Base-by-base conservation (phyloP, 305 asterid species). In the Plantago rigida region DNA sequence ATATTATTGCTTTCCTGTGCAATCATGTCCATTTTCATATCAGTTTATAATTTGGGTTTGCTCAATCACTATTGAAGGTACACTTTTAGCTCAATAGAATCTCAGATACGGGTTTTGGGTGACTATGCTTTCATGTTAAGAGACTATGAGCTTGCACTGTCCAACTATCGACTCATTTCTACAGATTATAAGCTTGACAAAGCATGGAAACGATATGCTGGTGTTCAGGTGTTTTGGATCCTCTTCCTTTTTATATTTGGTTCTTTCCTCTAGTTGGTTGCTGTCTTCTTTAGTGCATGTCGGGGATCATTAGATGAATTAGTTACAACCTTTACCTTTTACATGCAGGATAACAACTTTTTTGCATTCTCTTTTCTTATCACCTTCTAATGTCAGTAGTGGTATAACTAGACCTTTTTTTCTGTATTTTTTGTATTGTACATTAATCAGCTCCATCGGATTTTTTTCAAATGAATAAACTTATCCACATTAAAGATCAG, bases 71-170 rank as follows among this genome's bases (percentile, higher is more conserved):
- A 28, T 65, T 82, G 76, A 70, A 93, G 99, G 95, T 93, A 93
- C 82, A 87, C 89, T 62, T 93, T 81, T 77, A 85, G 79, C 92
- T 93, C 99, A 69, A 79, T 67, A 68, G 99, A 93, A 77, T 89
- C 88, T 68, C 99, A 93, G 79, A 93, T 93, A 69, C 84, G 99
- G 81, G 79, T 89, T 76, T 72, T 93, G 85, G 96, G 93, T 56
- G 99, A 93, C 73, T 87, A 83, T 80, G 99, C 96, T 69, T 89
- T 93, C 82, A 93, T 93, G 99, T 70, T 93, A 80, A 84, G 82
- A 69, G 99, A 89, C 78, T 93, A 93, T 73, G 96, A 93, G 74
- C 99, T 93, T 77, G 97, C 99, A 51, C 59, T 89, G 70, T 93
- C 99, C 52, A 93, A 93, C 78, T 93, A 93, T 83, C 87, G 96